phyloP scores from a whole-genome alignment of 345 rosid species.

The Balakata baccata region DNA sequence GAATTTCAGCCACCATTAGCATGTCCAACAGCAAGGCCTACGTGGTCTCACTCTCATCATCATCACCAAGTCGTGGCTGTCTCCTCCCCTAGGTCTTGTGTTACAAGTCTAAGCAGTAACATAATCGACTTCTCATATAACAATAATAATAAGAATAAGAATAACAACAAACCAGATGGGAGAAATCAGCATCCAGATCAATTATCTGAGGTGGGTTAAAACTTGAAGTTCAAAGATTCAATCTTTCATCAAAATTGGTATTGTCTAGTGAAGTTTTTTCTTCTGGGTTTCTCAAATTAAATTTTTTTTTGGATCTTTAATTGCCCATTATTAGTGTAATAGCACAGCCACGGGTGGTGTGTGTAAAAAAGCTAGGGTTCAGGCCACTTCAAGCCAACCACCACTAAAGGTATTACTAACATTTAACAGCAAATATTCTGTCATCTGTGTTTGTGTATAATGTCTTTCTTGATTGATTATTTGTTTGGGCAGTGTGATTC shows the following conservation, averaged over 20 bases:
- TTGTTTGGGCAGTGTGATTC: conserved; percentile 51
- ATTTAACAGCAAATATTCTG: background rate
- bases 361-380: conserved; percentile 54
- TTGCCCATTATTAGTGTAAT: conserved; percentile 31
- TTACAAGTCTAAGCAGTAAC: conserved; percentile 34
- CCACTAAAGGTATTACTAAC: conserved; percentile 64
- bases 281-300: background rate
- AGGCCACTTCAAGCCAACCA: conserved; percentile 63
- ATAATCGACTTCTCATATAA: conserved; percentile 42
- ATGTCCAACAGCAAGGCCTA: background rate
- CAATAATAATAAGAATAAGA: no score
- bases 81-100: conserved; percentile 49
- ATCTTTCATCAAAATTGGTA: background rate
- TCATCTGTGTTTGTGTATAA: background rate
- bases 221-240: background rate
- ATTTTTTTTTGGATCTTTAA: background rate
- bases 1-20: conserved; percentile 21
- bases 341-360: conserved; percentile 39
- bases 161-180: conserved; percentile 19
- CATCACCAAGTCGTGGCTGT: conserved; percentile 21
- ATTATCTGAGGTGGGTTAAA: conserved; percentile 37
- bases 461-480: conserved; percentile 77
- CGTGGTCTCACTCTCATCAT: conserved; percentile 13
- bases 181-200: conserved; percentile 30
- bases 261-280: background rate